Conservation (phyloP, 306 rosid genomes). For the Hippophae rhamnoides region DNA sequence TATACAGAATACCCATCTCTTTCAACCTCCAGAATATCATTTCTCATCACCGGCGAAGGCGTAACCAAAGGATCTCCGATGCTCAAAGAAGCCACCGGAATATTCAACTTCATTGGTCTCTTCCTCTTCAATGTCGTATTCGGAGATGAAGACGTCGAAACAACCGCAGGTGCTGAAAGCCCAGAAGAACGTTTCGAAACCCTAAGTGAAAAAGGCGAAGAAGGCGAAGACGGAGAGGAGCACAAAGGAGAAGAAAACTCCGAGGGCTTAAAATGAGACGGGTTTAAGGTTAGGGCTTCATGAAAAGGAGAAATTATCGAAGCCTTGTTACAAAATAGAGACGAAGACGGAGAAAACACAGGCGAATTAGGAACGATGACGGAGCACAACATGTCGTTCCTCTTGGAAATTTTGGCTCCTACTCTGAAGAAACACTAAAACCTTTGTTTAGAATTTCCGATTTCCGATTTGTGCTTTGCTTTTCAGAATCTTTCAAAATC, state of each 20-base stretch:
- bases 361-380: conserved; percentile 71
- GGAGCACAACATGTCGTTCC: conserved; percentile 58
- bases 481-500: too few relatives aligned
- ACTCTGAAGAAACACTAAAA: neutral
- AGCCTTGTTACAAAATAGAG: conserved; percentile 44
- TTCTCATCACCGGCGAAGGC: conserved; percentile 33
- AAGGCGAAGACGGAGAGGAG: conserved; percentile 53
- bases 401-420: neutral
- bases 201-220: conserved; percentile 70
- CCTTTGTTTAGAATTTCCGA: too few relatives aligned
- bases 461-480: too few relatives aligned
- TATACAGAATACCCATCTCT: conserved; percentile 55
- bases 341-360: conserved; percentile 62
- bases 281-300: conserved; percentile 32
- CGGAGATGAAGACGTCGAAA: conserved; percentile 23
- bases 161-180: conserved; percentile 16
- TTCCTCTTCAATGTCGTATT: conserved; percentile 70
- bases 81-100: conserved; percentile 47
- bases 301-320: conserved; percentile 43
- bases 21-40: conserved; percentile 53
- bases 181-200: conserved; percentile 42
- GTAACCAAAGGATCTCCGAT: conserved; percentile 34
- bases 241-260: conserved; percentile 35
- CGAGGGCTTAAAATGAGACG: conserved; percentile 43
- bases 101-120: conserved; percentile 64